Evolutionary conservation across 345 rosid genomes (phyloP).

Genomic region (Bretschneidera sinensis): DNA sequence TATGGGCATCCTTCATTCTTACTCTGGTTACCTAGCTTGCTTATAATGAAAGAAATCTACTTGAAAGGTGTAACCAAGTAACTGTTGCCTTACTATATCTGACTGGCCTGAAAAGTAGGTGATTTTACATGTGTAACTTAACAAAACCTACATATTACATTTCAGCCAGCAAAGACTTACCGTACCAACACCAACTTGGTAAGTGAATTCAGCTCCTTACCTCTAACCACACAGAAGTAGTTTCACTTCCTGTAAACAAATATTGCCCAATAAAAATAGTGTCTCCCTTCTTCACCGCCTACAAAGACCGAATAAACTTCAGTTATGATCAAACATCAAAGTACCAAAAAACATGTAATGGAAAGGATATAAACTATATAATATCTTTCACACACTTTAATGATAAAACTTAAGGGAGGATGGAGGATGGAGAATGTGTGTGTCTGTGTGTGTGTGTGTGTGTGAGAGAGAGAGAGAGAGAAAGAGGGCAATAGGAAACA

Average conservation of each 20-base stretch:
- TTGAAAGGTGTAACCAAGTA: constrained; percentile 4
- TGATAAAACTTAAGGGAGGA: too few species aligned
- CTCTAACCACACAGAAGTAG: constrained; percentile 72
- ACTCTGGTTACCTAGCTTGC: neutral
- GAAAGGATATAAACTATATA: too few species aligned
- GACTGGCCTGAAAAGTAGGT: neutral
- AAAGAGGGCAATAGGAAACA: too few species aligned
- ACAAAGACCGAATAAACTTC: constrained; percentile 22
- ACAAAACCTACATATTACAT: neutral
- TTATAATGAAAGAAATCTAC: neutral
- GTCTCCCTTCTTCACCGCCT: constrained; percentile 70
- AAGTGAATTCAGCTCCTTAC: constrained; percentile 24
- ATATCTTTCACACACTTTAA: too few species aligned
- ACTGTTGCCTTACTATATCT: neutral
- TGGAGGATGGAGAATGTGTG: too few species aligned
- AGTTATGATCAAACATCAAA: too few species aligned
- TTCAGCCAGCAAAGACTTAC: neutral
- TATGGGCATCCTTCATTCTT: neutral
- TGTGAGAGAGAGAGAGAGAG: too few species aligned
- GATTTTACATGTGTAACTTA: neutral
- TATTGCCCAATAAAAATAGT: constrained; percentile 69
- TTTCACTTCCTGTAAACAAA: constrained; percentile 67
- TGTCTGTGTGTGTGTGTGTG: too few species aligned
- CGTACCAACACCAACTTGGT: neutral
- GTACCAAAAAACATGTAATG: too few species aligned